Conservation (phyloP, 73 alveolate species). For the Blepharisma stoltei region DNA sequence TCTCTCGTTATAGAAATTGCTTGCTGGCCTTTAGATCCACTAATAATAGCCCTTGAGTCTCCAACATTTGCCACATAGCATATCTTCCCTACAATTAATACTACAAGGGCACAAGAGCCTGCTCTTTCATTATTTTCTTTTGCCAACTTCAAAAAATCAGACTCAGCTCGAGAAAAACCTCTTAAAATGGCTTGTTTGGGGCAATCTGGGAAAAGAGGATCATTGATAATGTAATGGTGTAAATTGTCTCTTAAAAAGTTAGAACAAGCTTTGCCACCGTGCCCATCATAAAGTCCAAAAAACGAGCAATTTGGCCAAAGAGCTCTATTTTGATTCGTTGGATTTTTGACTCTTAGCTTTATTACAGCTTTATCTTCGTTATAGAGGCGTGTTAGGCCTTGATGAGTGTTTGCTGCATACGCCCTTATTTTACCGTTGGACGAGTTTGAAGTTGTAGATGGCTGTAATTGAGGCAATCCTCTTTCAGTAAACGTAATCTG, state of each 20-base stretch:
- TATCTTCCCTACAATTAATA: slow-evolving; percentile 14
- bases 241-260: slow-evolving; percentile 91
- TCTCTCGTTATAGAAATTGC: slow-evolving; percentile 75
- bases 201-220: slow-evolving; percentile 64
- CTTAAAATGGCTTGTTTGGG: slow-evolving; percentile 84
- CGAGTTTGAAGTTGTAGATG: slow-evolving; percentile 47
- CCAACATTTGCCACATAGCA: slow-evolving; percentile 94
- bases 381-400: slow-evolving; percentile 38
- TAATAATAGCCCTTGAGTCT: slow-evolving; percentile 84
- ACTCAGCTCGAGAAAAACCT: slow-evolving; percentile 91
- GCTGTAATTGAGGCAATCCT: slow-evolving; percentile 14
- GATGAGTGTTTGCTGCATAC: slow-evolving; percentile 2
- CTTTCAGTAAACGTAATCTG: too few relatives aligned
- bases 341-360: not conserved
- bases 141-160: slow-evolving; percentile 68
- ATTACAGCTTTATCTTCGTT: not conserved
- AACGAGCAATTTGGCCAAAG: slow-evolving; percentile 81
- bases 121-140: slow-evolving; percentile 75
- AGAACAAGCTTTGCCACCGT: slow-evolving; percentile 96
- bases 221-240: slow-evolving; percentile 69
- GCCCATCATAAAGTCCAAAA: slow-evolving; percentile 99
- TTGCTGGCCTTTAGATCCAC: slow-evolving; percentile 59
- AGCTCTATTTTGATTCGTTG: not conserved
- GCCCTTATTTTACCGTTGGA: slow-evolving; percentile 7
- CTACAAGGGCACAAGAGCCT: slow-evolving; percentile 34